Evolutionary conservation across 2,329 filamentous ascomycete genomes (phyloP), one percentile per base, ranked within the genome.

Genomic region (Phaeosphaeriaceae sp.): DNA sequence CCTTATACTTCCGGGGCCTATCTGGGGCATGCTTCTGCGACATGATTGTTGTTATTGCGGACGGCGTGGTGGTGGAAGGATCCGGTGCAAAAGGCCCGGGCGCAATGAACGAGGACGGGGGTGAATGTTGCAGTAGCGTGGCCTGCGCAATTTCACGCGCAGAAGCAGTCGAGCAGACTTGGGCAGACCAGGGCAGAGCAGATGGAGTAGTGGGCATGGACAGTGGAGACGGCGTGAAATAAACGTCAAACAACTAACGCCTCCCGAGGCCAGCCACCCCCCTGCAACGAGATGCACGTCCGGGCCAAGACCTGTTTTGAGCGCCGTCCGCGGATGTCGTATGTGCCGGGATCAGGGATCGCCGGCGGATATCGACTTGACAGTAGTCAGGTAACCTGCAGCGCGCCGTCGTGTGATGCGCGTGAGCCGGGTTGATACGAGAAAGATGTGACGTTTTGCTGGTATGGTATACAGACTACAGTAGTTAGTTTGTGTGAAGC

Each of bases 1-100:
- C 72, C 72, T 75, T 74, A 74, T 75, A 74, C 68, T 69, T 72
- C 60, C 70, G 69, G 64, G 68, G 48, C 68, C 71, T 71, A 68
- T 75, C 72, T 66, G 66, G 66, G 56, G 64, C 61, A 64, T 66
- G 66, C 63, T 69, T 70, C 68, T 68, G 70, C 67, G 73, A 75
- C 73, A 64, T 56, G 49, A 72, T 72, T 71, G 70, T 73, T 68
- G 61, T 74, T 60, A 69, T 72, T 66, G 66, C 69, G 61, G 62
- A 60, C 52, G 48, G 58, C 62, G 60, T 60, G 59, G 60, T 63
- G 55, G 60, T 61, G 56, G 59, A 68, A 62, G 67, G 59, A 63
- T 64, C 65, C 63, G 67, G 61, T 65, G 53, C 54, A 46, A 41
- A 50, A 64, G 67, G 70, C 60, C 68, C 64, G 63, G 54, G 62